phyloP scores from a whole-genome alignment of 1,139 yeast genomes.

The Magnusiomyces sp. region DNA sequence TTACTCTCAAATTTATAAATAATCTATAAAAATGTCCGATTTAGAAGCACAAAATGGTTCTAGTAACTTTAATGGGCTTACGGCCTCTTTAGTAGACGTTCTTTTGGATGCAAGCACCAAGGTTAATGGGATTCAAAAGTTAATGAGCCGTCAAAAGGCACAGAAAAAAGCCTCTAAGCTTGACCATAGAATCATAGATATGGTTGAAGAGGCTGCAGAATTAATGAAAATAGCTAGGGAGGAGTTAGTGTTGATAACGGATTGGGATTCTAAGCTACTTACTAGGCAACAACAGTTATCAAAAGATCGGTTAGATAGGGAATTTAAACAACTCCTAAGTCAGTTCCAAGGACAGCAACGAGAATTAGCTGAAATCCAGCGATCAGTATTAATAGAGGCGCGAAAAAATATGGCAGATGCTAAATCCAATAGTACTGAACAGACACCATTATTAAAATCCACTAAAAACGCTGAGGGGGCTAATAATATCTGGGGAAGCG shows the following conservation, averaged over 20 bases:
- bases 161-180: slow-evolving; percentile 8
- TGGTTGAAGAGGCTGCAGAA: slow-evolving; percentile 19
- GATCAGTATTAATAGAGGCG: not conserved
- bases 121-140: slow-evolving; percentile 17
- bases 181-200: slow-evolving; percentile 17
- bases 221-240: slow-evolving; percentile 19
- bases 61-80: slow-evolving; percentile 16
- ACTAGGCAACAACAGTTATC: slow-evolving; percentile 28
- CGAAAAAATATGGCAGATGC: slow-evolving; percentile 8
- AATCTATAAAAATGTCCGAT: slow-evolving; percentile 8
- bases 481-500: too few species aligned
- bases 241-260: slow-evolving; percentile 19
- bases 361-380: slow-evolving; percentile 16
- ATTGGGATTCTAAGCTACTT: slow-evolving; percentile 18
- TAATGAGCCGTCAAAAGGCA: slow-evolving; percentile 6
- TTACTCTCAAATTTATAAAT: too few species aligned
- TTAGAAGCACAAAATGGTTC: slow-evolving; percentile 8
- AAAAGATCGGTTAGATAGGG: slow-evolving; percentile 37
- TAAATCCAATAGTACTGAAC: slow-evolving; percentile 30
- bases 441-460: slow-evolving; percentile 32
- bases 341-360: slow-evolving; percentile 36
- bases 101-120: slow-evolving; percentile 20
- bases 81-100: slow-evolving; percentile 19
- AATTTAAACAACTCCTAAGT: slow-evolving; percentile 36
- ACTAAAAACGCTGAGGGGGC: too few species aligned